These are phyloP conservation scores for Golubevia sp. DNA, from an alignment of 1,284 basidiomycete species.

Conservation along the genomic window DNA sequence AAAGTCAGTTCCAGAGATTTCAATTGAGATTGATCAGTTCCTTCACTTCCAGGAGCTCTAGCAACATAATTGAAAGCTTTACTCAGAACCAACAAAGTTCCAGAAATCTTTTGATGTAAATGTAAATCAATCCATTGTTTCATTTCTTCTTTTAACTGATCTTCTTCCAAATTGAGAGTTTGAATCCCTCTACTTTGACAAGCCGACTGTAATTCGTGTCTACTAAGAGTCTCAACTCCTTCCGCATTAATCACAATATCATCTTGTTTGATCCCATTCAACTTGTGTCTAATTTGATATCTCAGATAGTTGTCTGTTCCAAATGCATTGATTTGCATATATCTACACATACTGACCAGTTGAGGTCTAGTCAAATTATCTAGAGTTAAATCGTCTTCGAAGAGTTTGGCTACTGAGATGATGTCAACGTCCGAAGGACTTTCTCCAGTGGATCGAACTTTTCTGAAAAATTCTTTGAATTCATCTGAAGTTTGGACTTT, in stretches of 20 bases:
- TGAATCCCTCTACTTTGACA: constrained; percentile 56
- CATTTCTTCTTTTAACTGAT: constrained; percentile 42
- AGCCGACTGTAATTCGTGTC: constrained; percentile 44
- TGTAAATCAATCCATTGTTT: constrained; percentile 59
- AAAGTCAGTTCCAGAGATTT: constrained; percentile 55
- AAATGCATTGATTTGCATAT: constrained; percentile 61
- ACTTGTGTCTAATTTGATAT: constrained; percentile 56
- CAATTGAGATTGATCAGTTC: constrained; percentile 27
- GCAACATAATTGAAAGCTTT: constrained; percentile 59
- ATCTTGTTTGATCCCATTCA: constrained; percentile 50
- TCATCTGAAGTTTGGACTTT: constrained; percentile 53
- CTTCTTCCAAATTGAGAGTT: constrained; percentile 41
- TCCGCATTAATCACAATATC: constrained; percentile 52
- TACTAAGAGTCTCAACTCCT: constrained; percentile 42
- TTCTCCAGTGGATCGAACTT: constrained; percentile 58
- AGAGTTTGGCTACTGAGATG: constrained; percentile 55
- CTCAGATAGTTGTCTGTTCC: constrained; percentile 61
- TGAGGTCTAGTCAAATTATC: constrained; percentile 59
- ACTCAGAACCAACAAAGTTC: constrained; percentile 52
- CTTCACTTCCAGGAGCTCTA: neutral
- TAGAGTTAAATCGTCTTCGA: constrained; percentile 58
- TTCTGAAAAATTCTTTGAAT: constrained; percentile 61
- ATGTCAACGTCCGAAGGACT: constrained; percentile 50
- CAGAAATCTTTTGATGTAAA: constrained; percentile 45
- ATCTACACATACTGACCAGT: constrained; percentile 57